Evolutionary conservation across 495 filamentous ascomycete species (phyloP), one percentile per base, ranked within the genome.

Genomic region (Tricharina praecox): DNA sequence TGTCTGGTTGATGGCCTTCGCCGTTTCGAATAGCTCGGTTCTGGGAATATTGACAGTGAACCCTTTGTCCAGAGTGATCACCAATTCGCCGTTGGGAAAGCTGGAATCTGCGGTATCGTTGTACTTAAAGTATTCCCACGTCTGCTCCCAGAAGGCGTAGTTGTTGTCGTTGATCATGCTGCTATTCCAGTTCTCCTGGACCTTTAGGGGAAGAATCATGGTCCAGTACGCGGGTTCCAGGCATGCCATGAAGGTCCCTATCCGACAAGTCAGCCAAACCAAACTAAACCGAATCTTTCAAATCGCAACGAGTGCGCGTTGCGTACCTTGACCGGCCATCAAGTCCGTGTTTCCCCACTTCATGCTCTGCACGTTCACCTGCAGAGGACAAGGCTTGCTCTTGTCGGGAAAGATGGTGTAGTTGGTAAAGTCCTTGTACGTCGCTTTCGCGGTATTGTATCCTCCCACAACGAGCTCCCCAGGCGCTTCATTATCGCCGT

Each of bases 141-240:
- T 49, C 11, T 50, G 5, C 11, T 40, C 28, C 36, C 50, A 57
- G 21, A 53, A 58, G 0, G 18, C 30, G 5, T 48, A 41, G 23
- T 49, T 35, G 0, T 26, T 3, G 3, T 49, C 54, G 4, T 9
- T n/a, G 4, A 51, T 38, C 55, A 59, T 51, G 2, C 54, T 59
- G n/a, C 43, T 44, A n/a, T 59, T 58, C 34, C 58, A 59, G 15
- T 58, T 58, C 15, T 37, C 5, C 37, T 58, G 56, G 4, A 59
- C 54, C 3, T 24, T 34, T 1, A 46, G 45, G 0, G 56, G 56
- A 43, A 59, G 47, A 16, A 59, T 51, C 18, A 46, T 58, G 1
- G 54, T 51, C 56, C 56, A 59, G 30, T 58, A 58, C 19, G 55
- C 56, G 9, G 56, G 55, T 23, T 59, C 56, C 3, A 59, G n/a